Evolutionary conservation across 2,329 filamentous ascomycete genomes (phyloP).

Genomic region (Trichoderma koningii): DNA sequence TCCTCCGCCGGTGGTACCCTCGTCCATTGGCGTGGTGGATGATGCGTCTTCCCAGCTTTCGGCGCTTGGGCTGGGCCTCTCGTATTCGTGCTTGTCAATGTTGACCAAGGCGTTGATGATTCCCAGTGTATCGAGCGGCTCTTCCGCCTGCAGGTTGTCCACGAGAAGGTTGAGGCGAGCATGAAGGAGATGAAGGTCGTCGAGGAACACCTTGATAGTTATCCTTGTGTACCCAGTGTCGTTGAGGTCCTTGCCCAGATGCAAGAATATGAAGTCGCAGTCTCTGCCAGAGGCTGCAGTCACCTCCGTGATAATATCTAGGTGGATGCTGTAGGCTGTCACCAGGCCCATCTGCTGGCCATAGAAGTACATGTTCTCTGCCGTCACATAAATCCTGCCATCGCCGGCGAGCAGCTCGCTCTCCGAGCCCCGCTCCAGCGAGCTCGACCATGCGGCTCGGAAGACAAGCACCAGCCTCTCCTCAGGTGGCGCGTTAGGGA

Average conservation of each 20-base stretch:
- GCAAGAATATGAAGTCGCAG: slow-evolving; percentile 89
- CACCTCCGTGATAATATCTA: slow-evolving; percentile 81
- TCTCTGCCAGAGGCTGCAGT: slow-evolving; percentile 87
- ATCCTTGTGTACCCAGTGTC: slow-evolving; percentile 70
- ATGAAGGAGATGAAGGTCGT: slow-evolving; percentile 80
- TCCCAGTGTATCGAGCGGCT: slow-evolving; percentile 67
- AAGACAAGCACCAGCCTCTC: slow-evolving; percentile 92
- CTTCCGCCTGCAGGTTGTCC: slow-evolving; percentile 73
- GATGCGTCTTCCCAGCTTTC: slow-evolving; percentile 92
- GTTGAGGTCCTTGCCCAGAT: slow-evolving; percentile 64
- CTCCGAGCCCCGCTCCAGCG: slow-evolving; percentile 46
- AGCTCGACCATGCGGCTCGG: slow-evolving; percentile 77
- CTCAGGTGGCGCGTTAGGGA: slow-evolving; percentile 73
- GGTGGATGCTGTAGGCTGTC: slow-evolving; percentile 73
- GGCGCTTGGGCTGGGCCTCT: slow-evolving; percentile 66
- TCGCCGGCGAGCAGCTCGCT: slow-evolving; percentile 56
- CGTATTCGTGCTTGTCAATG: slow-evolving; percentile 66
- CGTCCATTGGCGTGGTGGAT: slow-evolving; percentile 60
- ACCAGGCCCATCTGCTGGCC: slow-evolving; percentile 92
- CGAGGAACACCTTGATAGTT: slow-evolving; percentile 89
- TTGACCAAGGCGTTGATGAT: slow-evolving; percentile 72
- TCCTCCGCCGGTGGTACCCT: slow-evolving; percentile 48
- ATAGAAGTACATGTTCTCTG: slow-evolving; percentile 91
- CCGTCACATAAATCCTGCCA: slow-evolving; percentile 83
- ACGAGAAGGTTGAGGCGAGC: slow-evolving; percentile 82